These are phyloP conservation scores for Arthrobotrys sinensis DNA, from an alignment of 2,329 filamentous ascomycete genomes.

Conservation along the genomic window DNA sequence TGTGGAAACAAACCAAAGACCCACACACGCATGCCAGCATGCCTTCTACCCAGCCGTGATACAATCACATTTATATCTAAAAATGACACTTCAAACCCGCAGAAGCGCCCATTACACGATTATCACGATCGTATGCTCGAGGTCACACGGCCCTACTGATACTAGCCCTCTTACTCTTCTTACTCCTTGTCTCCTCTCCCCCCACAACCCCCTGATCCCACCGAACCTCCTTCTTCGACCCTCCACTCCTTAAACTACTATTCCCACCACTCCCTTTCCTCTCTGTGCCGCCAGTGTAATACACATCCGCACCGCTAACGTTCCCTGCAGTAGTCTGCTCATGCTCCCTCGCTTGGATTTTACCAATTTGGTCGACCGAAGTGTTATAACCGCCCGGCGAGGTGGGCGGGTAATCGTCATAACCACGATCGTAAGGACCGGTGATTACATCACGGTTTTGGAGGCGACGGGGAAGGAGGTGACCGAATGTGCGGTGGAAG, in stretches of 20 bases:
- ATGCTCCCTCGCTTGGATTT: constrained; percentile 36
- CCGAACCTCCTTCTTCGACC: constrained; percentile 37
- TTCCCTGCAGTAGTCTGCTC: constrained; percentile 24
- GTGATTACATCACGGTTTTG: constrained; percentile 30
- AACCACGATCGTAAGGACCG: constrained; percentile 4
- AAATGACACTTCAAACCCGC: not conserved
- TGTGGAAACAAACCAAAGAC: not conserved
- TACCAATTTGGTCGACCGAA: constrained; percentile 15
- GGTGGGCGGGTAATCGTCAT: constrained; percentile 18
- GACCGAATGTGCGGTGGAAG: constrained; percentile 50
- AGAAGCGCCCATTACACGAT: not conserved
- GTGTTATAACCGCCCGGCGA: constrained; percentile 43
- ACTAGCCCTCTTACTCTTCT: constrained; percentile 27
- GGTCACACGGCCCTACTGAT: constrained; percentile 44
- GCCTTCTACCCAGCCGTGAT: constrained; percentile 1
- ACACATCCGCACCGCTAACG: constrained; percentile 34
- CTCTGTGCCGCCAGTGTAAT: not conserved
- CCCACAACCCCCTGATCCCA: constrained; percentile 35
- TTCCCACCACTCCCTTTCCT: not conserved
- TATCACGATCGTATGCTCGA: too few species aligned
- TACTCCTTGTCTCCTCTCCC: constrained; percentile 3
- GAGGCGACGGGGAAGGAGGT: constrained; percentile 40
- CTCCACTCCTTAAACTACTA: constrained; percentile 12
- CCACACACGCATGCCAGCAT: not conserved
- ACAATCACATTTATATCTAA: not conserved